Percentiles rank a stretch among this genome's conserved stretches.
These are phyloP conservation scores for Metschnikowia proteae DNA, from an alignment of 805 yeast genomes.

Conservation along the genomic window DNA sequence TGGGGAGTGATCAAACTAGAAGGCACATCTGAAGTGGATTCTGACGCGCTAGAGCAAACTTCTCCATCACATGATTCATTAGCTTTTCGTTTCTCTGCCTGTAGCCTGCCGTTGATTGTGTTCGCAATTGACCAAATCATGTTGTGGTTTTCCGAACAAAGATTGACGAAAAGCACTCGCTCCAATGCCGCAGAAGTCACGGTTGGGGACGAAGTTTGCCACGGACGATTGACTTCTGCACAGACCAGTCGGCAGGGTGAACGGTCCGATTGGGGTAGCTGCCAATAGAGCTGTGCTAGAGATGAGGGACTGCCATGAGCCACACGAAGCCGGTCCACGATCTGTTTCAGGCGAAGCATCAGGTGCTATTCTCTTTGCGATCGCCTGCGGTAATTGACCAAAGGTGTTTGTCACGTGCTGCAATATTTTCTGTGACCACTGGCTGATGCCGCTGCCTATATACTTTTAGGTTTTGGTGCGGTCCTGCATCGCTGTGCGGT, in stretches of 20 bases:
- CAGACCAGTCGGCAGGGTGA: not conserved
- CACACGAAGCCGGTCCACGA: not conserved
- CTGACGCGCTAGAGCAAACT: no score
- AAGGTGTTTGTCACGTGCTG: not conserved
- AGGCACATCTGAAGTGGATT: no score
- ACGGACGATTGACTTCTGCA: not conserved
- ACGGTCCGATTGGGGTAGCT: not conserved
- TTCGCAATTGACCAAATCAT: conserved; percentile 11
- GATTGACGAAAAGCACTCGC: conserved; percentile 2
- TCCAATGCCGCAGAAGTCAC: not conserved
- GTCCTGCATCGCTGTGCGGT: not conserved
- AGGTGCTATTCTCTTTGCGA: no score
- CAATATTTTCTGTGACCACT: not conserved
- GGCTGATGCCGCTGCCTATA: conserved; percentile 2
- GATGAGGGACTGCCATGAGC: conserved; percentile 1
- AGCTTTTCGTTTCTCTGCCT: not conserved
- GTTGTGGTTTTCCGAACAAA: conserved; percentile 8
- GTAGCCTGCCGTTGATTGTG: conserved; percentile 1
- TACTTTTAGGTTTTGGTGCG: not conserved
- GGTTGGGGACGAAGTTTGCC: not conserved
- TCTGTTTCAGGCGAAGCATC: not conserved
- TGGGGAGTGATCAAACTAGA: not conserved
- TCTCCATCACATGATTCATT: not conserved
- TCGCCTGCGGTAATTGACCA: no score
- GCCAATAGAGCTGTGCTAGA: conserved; percentile 3